phyloP scores from a whole-genome alignment of 176 grass and related monocot species.

The Alloteropsis semialata region DNA sequence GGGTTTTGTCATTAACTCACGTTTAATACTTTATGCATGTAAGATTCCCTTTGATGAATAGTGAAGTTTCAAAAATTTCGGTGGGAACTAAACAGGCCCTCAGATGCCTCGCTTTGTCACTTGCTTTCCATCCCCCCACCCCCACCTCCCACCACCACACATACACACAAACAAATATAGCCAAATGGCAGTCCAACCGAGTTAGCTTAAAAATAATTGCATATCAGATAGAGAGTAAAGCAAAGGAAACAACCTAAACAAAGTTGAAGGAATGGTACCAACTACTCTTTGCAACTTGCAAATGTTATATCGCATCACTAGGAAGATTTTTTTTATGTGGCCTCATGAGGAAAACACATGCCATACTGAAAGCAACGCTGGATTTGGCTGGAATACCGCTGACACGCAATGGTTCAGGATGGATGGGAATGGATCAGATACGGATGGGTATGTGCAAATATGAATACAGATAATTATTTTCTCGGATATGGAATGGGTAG shows the following conservation, averaged over 20 bases:
- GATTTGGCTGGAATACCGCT: background rate
- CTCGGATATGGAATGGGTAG: too few species aligned
- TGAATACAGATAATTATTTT: too few species aligned
- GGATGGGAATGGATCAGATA: too few species aligned
- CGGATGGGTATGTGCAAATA: too few species aligned
- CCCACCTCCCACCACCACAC: too few species aligned
- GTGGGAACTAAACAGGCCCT: too few species aligned
- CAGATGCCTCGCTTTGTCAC: background rate
- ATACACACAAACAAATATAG: background rate
- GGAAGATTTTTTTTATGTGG: too few species aligned
- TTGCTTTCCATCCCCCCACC: background rate
- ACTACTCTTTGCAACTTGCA: background rate
- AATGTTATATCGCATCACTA: background rate
- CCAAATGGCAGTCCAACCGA: background rate
- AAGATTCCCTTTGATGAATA: too few species aligned
- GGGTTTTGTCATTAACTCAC: too few species aligned
- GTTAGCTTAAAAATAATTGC: background rate
- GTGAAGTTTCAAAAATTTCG: too few species aligned
- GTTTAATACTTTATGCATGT: too few species aligned
- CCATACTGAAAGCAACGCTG: background rate
- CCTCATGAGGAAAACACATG: background rate
- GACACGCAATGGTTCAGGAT: too few species aligned
- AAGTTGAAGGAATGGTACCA: background rate
- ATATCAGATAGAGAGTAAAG: background rate
- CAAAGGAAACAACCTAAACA: background rate